Conservation (phyloP, 1,139 yeast genomes). For the Blastobotrys apis region DNA sequence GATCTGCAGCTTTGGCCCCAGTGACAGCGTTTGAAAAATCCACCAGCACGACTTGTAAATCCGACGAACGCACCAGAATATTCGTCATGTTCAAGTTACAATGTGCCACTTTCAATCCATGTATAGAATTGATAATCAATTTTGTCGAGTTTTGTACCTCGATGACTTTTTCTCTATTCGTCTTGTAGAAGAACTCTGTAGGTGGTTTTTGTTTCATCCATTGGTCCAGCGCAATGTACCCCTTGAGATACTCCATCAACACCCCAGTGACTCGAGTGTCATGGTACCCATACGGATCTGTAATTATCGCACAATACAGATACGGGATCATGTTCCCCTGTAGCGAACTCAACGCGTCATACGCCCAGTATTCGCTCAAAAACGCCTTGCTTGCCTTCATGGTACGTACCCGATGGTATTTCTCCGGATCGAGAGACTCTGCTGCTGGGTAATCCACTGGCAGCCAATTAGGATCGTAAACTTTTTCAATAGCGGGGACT, state of each 20-base stretch:
- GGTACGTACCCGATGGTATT: background rate
- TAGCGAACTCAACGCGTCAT: conserved; percentile 15
- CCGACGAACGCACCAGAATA: conserved; percentile 14
- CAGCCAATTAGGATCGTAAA: conserved; percentile 10
- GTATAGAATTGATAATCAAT: conserved; percentile 10
- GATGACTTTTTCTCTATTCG: background rate
- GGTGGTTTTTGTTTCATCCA: conserved; percentile 15
- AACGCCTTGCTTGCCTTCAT: background rate
- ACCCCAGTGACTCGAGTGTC: conserved; percentile 18
- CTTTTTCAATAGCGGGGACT: conserved; percentile 14
- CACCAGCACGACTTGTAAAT: conserved; percentile 15
- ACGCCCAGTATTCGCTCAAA: conserved; percentile 15
- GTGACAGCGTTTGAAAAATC: conserved; percentile 7
- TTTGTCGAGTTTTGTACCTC: conserved; percentile 4
- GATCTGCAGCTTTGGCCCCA: background rate
- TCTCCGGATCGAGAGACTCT: background rate
- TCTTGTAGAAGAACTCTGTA: background rate
- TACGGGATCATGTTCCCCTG: conserved; percentile 24
- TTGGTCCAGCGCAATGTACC: conserved; percentile 14
- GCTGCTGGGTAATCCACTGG: background rate
- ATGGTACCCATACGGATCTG: conserved; percentile 22
- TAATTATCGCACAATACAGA: conserved; percentile 15
- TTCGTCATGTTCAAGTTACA: conserved; percentile 10
- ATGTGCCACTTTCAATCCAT: conserved; percentile 18
- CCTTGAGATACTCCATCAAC: conserved; percentile 18